Base-by-base conservation (phyloP, 306 rosid species). In the Corylus americana region DNA sequence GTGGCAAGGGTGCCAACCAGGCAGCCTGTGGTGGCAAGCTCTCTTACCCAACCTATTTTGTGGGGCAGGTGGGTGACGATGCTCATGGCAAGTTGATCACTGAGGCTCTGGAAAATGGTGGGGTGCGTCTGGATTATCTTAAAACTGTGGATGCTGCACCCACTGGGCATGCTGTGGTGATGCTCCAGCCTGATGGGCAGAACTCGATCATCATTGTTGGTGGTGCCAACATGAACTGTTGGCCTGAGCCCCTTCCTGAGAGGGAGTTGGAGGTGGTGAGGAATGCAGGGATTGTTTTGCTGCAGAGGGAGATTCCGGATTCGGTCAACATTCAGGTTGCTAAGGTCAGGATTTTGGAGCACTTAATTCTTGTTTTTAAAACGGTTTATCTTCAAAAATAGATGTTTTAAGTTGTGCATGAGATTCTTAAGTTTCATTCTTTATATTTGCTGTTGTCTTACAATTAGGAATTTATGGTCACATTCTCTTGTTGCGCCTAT, bases 251-350 rank as follows among this genome's bases (percentile, higher is more conserved):
- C 8, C 31, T 92, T 45, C 51, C 85, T 47, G 84, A 83, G 18
- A 77, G 81, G 76, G 88, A 89, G 76, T 80, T 87, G 84, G 87
- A 85, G 81, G 80, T 91, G 62, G 86, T 95, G 11, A 81, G 85
- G 44, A 83, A 67, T n/a, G 97, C 97, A 45, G 97, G 98, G 73
- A 92, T 92, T 61, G 90, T 95, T 83, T 53, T 95, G 82, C 87
- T 95, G 37, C 98, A 92, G 94, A 90, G 98, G 79, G 98, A 95
- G 91, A 91, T 95, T 14, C 98, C 98, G 0, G 97, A 95, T 80
- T 70, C 53, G 44, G 91, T 92, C 74, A 94, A 92, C 55, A 73
- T 88, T 81, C 95, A 95, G 81, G 98, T 91, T 48, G 98, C 98
- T 4, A 85, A 91, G 98, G 98, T 94, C 55, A 66, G 81, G 54